These are phyloP conservation scores for Phytophthora niederhauseri DNA, from an alignment of 352 stramenopile genomes.

Conservation along the genomic window DNA sequence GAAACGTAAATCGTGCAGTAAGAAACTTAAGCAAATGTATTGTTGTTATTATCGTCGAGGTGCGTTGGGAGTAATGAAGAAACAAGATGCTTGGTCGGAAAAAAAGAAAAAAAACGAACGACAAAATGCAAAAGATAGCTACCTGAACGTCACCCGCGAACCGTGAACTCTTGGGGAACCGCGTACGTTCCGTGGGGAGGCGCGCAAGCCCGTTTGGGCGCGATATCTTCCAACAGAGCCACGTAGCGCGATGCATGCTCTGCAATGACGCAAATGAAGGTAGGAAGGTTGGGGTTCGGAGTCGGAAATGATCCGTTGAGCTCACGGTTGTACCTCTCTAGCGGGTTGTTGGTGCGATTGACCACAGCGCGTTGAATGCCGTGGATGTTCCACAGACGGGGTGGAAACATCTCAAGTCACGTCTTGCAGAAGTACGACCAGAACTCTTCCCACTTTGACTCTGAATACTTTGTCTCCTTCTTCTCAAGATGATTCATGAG, in stretches of 20 bases:
- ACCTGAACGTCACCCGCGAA: background rate
- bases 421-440: background rate
- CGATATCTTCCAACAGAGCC: background rate
- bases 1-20: too few relatives aligned
- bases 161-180: background rate
- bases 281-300: background rate
- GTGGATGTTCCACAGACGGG: background rate
- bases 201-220: background rate
- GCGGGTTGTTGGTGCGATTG: background rate
- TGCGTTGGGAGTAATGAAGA: background rate
- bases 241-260: background rate
- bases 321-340: background rate
- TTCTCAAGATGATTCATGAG: background rate
- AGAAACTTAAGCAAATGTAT: background rate
- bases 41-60: background rate
- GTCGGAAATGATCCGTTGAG: background rate
- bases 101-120: background rate
- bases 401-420: background rate
- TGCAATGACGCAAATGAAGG: background rate
- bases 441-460: background rate
- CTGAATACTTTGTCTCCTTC: background rate
- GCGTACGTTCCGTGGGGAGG: background rate
- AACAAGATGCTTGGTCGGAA: background rate
- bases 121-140: background rate
- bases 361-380: background rate